These are phyloP conservation scores for Solanum appendiculatum DNA, from an alignment of 257 asterid genomes.

Conservation along the genomic window DNA sequence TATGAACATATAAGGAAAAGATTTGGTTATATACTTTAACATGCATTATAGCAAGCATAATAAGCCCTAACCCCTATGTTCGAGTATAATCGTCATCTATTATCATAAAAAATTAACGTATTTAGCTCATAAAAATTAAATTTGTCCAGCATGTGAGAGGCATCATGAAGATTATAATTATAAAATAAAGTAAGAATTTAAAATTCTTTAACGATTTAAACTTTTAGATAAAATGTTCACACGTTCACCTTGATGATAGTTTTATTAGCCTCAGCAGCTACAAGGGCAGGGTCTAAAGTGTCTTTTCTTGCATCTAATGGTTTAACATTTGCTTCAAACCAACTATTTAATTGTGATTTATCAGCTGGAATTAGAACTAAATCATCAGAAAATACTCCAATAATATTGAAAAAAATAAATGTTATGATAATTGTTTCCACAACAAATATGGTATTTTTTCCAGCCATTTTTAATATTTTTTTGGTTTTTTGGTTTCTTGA, in stretches of 20 bases:
- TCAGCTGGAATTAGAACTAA: constrained; percentile 28
- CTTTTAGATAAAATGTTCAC: background rate
- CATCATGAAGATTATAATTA: background rate
- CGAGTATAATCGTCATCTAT: background rate
- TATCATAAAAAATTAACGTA: background rate
- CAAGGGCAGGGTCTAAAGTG: constrained; percentile 18
- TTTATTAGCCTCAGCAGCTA: constrained; percentile 14
- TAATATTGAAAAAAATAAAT: constrained; percentile 11
- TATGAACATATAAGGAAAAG: background rate
- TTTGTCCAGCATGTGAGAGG: background rate
- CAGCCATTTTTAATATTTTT: background rate
- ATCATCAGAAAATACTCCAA: constrained; percentile 7
- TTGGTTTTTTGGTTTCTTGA: background rate
- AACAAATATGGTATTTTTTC: background rate
- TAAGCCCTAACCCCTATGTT: background rate
- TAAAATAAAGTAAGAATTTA: background rate
- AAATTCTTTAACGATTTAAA: background rate
- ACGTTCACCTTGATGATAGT: constrained; percentile 21
- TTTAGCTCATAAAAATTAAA: background rate
- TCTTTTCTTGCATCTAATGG: background rate
- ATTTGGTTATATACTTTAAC: background rate
- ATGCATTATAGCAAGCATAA: background rate
- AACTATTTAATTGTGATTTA: constrained; percentile 10
- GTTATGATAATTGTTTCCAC: background rate
- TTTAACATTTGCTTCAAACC: constrained; percentile 38